phyloP scores from a whole-genome alignment of 768 basidiomycete species.

The Chlorophyllum brunneum region DNA sequence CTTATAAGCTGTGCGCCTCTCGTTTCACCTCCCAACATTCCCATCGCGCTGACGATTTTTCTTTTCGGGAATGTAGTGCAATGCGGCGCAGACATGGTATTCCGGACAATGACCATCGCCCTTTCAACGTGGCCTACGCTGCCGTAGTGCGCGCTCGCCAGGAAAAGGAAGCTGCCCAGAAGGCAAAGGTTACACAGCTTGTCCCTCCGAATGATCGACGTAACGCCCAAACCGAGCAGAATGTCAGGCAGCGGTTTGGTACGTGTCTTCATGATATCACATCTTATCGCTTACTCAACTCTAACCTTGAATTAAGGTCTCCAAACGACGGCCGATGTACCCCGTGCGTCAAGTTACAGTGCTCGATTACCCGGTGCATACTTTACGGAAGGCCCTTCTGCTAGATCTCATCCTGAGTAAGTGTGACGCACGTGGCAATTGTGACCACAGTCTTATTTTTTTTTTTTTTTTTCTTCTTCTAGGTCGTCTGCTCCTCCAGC shows the following conservation, averaged over 20 bases:
- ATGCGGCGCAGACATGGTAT: constrained; percentile 79
- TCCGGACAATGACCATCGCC: constrained; percentile 76
- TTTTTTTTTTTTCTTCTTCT: neutral
- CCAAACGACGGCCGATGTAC: neutral
- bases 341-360: constrained; percentile 8
- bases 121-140: constrained; percentile 86
- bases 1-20: constrained; percentile 56
- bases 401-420: constrained; percentile 5
- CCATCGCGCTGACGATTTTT: constrained; percentile 4
- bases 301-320: constrained; percentile 5
- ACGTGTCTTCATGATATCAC: constrained; percentile 9
- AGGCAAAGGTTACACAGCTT: constrained; percentile 26
- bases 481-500: neutral
- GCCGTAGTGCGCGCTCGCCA: constrained; percentile 57
- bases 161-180: constrained; percentile 38
- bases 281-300: constrained; percentile 8
- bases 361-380: constrained; percentile 10
- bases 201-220: constrained; percentile 30
- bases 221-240: constrained; percentile 34
- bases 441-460: neutral
- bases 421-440: neutral
- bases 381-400: constrained; percentile 3
- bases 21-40: neutral
- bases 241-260: constrained; percentile 44
- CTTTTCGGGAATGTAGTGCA: constrained; percentile 37